These are phyloP conservation scores for Eucalyptus shirleyi DNA, from an alignment of 345 rosid genomes.

Conservation along the genomic window DNA sequence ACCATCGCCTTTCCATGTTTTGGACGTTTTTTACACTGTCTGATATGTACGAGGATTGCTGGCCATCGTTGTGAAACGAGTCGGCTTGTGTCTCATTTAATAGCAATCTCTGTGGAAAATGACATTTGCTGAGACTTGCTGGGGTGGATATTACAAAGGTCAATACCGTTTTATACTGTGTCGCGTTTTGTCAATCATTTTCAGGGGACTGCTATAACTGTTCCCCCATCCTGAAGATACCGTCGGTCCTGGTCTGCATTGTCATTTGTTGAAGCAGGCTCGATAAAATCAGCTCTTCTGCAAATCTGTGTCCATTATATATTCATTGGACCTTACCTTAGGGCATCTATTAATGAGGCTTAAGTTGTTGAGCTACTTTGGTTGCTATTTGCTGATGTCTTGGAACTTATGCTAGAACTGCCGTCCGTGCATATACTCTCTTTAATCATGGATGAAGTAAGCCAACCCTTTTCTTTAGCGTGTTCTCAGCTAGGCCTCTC, in stretches of 20 bases:
- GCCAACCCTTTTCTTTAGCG: background rate
- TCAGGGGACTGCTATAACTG: background rate
- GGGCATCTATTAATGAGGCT: background rate
- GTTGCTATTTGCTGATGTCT: background rate
- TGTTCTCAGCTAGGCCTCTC: background rate
- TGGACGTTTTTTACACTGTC: background rate
- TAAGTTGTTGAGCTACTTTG: background rate
- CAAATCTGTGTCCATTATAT: background rate
- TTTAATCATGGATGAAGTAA: background rate
- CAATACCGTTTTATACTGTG: background rate
- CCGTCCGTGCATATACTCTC: background rate
- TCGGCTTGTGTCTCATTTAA: background rate
- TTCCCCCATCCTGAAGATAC: background rate
- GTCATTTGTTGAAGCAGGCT: background rate
- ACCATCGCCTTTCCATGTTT: background rate
- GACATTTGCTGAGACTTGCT: background rate
- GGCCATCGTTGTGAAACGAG: background rate
- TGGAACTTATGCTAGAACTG: background rate
- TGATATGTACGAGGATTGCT: background rate
- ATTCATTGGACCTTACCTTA: background rate
- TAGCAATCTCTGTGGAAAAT: background rate
- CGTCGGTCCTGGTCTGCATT: background rate
- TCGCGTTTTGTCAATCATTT: background rate
- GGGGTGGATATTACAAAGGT: background rate
- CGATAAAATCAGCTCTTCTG: background rate